Conservation (phyloP, 352 stramenopile genomes). For the Phytopythium helicoides region DNA sequence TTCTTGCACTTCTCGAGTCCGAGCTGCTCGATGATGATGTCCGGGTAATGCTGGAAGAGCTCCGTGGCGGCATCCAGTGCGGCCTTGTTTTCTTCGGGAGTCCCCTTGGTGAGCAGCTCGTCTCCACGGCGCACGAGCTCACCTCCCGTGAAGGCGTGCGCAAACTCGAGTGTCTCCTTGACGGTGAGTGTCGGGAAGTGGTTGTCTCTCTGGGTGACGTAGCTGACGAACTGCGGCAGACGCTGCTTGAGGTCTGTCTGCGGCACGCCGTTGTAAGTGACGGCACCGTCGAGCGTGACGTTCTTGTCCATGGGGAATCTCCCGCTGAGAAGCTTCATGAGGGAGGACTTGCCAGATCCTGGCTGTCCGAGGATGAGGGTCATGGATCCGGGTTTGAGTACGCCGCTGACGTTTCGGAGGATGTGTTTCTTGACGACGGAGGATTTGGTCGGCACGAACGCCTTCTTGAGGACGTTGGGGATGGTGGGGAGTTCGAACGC, state of each 20-base stretch:
- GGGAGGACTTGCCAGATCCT: background rate
- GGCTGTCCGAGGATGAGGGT: slow-evolving; percentile 9
- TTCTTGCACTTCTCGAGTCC: slow-evolving; percentile 44
- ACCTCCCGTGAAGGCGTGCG: slow-evolving; percentile 24
- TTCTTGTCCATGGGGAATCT: slow-evolving; percentile 19
- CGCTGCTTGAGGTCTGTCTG: background rate
- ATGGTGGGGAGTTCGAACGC: too few relatives aligned
- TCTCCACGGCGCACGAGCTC: slow-evolving; percentile 7
- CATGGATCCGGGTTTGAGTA: slow-evolving; percentile 25
- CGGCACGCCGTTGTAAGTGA: slow-evolving; percentile 23
- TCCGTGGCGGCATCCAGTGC: slow-evolving; percentile 3
- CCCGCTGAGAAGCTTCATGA: slow-evolving; percentile 26
- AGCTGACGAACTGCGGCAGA: slow-evolving; percentile 23
- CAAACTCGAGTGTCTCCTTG: slow-evolving; percentile 49
- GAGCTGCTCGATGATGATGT: slow-evolving; percentile 40
- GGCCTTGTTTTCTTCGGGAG: slow-evolving; percentile 19
- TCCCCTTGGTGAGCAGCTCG: slow-evolving; percentile 19
- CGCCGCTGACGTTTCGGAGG: slow-evolving; percentile 19
- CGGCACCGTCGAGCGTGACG: slow-evolving; percentile 9
- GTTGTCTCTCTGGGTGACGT: slow-evolving; percentile 48
- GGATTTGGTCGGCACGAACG: too few relatives aligned
- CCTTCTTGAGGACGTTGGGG: too few relatives aligned
- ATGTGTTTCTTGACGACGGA: too few relatives aligned
- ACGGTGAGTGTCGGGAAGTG: slow-evolving; percentile 47
- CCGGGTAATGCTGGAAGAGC: slow-evolving; percentile 20